These are phyloP conservation scores for Iris pallida DNA, from an alignment of 116 monocot species.

Conservation along the genomic window DNA sequence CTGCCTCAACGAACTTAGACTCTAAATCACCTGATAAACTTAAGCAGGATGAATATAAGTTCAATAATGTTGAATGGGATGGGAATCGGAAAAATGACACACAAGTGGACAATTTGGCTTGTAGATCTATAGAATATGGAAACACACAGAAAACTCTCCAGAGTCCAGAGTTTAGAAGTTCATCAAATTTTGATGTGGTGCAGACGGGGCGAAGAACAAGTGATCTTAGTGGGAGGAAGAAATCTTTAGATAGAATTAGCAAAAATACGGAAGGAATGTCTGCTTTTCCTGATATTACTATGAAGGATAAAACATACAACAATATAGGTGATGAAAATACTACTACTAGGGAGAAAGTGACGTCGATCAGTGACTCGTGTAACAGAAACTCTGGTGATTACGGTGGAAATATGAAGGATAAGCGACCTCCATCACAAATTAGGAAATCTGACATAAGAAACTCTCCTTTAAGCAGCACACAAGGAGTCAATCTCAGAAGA, in stretches of 20 bases:
- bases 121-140: slow-evolving; percentile 23
- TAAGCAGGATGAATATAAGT: slow-evolving; percentile 21
- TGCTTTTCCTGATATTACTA: slow-evolving; percentile 25
- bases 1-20: slow-evolving; percentile 6
- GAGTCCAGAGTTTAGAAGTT: slow-evolving; percentile 30
- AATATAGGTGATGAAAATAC: slow-evolving; percentile 29
- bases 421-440: slow-evolving; percentile 8
- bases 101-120: slow-evolving; percentile 15
- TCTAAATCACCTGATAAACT: slow-evolving; percentile 28
- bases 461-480: slow-evolving; percentile 14
- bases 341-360: slow-evolving; percentile 23
- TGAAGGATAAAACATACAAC: slow-evolving; percentile 24
- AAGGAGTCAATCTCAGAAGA: slow-evolving; percentile 46
- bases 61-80: slow-evolving; percentile 17
- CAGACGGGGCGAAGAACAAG: slow-evolving; percentile 20
- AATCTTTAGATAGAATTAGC: slow-evolving; percentile 17
- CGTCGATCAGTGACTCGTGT: slow-evolving; percentile 26
- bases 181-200: slow-evolving; percentile 19
- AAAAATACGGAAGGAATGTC: slow-evolving; percentile 27
- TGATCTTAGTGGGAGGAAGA: slow-evolving; percentile 27
- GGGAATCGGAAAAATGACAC: slow-evolving; percentile 13
- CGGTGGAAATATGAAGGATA: slow-evolving; percentile 18
- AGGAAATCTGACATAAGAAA: slow-evolving; percentile 12
- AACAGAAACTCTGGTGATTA: slow-evolving; percentile 26
- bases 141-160: slow-evolving; percentile 10